Base-by-base conservation (phyloP, 108 stramenopile species). In the Bacterosira constricta region DNA sequence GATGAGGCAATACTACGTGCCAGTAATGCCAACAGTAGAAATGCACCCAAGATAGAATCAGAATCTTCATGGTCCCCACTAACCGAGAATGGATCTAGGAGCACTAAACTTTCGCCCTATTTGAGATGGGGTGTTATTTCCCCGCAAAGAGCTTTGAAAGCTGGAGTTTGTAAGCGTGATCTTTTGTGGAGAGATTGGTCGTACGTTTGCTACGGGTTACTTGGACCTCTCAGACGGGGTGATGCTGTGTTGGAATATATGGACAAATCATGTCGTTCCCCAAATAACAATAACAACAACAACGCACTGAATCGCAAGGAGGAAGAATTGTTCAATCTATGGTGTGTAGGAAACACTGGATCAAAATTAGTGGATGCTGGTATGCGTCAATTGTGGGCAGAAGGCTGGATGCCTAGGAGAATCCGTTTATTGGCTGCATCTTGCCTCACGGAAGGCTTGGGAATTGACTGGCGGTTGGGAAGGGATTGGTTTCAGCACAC, bases 321-420 rank as follows among this genome's bases (percentile, higher is more conserved):
- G 6, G 26, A 54, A 23, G 56, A 63, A 34, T 17, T 27, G 32
- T 64, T 79, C 32, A 36, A 58, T 30, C 27, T 53, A 27, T 85
- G 84, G 84, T 39, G 56, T 17, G 61, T 58, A 5, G 84, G 84
- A 29, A 53, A 64, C 15, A 85, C 84, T 0, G 84, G 84, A 1
- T 75, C 60, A 1, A 51, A 67, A 11, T n/a, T 80, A 1, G 77
- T 85, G 4, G 84, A 85, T 44, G 72, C 84, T 5, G 84, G 77
- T 21, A 85, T 85, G 84, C 60, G 81, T 6, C 81, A 82, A 55
- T 65, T 86, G 6, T 64, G 69, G 55, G 21, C 17, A 10, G 54
- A 66, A 27, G 82, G 85, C 13, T 86, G 74, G 73, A 83, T 86
- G 79, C 82, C 81, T 3, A 68, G 66, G 10, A 65, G 61, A 20